Evolutionary conservation across 2,329 filamentous ascomycete genomes (phyloP).

Genomic region (Coccinonectria pachysandricola): DNA sequence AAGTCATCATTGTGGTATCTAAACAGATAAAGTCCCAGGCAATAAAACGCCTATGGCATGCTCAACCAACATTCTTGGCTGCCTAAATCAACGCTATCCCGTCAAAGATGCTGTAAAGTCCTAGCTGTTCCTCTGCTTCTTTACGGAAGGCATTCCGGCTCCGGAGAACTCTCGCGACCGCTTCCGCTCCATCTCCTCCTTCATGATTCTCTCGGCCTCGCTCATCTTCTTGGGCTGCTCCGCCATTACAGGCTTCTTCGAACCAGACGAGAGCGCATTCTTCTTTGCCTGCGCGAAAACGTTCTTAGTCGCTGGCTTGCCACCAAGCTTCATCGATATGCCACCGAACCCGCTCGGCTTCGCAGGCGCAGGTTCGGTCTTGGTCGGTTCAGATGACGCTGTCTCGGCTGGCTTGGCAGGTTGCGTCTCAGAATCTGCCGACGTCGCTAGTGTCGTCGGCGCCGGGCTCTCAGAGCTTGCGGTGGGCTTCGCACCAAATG

Average conservation of each 20-base stretch:
- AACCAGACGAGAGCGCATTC: conserved; percentile 51
- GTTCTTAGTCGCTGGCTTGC: conserved; percentile 62
- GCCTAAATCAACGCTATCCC: too few relatives aligned
- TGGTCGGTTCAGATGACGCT: conserved; percentile 1
- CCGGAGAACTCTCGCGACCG: conserved; percentile 40
- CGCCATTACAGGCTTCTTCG: conserved; percentile 49
- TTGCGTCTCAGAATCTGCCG: conserved; percentile 4
- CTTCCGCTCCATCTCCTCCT: conserved; percentile 67
- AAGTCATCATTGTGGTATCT: conserved; percentile 21
- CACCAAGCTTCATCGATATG: conserved; percentile 54
- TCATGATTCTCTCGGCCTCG: conserved; percentile 83
- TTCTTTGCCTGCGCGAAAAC: conserved; percentile 61
- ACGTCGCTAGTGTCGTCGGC: too few relatives aligned
- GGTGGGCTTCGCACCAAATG: conserved; percentile 43
- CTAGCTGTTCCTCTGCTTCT: conserved; percentile 37
- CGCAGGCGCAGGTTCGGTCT: conserved; percentile 10
- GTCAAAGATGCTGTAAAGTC: conserved; percentile 7
- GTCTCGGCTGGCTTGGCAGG: conserved; percentile 4
- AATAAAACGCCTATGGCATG: too few relatives aligned
- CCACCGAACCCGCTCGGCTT: conserved; percentile 26
- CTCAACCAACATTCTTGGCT: too few relatives aligned
- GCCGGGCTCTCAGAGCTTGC: conserved; percentile 12
- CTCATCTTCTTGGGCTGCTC: conserved; percentile 74
- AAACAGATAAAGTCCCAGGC: too few relatives aligned
- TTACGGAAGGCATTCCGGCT: conserved; percentile 35